These are phyloP conservation scores for Purpureocillium takamizusanense DNA, from an alignment of 2,329 filamentous ascomycete genomes.

Conservation along the genomic window DNA sequence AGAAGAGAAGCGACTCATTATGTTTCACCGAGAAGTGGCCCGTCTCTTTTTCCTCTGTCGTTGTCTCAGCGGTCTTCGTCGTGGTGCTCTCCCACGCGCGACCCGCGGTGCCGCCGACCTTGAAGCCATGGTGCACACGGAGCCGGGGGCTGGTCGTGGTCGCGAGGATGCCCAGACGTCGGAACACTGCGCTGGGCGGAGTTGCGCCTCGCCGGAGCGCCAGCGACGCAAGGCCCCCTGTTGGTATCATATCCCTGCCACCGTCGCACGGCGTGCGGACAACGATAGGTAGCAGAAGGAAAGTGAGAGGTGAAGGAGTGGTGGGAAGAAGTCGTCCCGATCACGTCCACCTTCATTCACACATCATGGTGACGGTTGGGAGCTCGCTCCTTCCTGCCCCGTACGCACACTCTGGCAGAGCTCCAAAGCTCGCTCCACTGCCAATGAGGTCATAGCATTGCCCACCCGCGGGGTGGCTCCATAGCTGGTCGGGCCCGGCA, in stretches of 20 bases:
- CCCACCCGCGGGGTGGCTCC: too few species aligned
- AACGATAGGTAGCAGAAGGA: too few species aligned
- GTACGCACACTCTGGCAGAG: too few species aligned
- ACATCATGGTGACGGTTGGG: too few species aligned
- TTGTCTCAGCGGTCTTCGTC: constrained; percentile 17
- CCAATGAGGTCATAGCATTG: constrained; percentile 11
- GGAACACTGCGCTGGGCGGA: background rate
- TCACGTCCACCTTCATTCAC: too few species aligned
- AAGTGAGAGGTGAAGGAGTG: too few species aligned
- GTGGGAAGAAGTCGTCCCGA: too few species aligned
- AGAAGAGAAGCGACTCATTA: constrained; percentile 79
- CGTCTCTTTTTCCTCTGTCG: constrained; percentile 50
- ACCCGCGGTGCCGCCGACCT: background rate
- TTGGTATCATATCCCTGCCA: constrained; percentile 15
- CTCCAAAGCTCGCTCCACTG: constrained; percentile 3
- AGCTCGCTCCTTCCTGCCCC: too few species aligned
- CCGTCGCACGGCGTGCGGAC: too few species aligned
- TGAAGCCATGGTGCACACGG: background rate
- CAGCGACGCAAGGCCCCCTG: constrained; percentile 14
- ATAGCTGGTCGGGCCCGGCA: too few species aligned
- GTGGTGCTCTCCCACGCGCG: constrained; percentile 5
- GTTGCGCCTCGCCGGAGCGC: constrained; percentile 8
- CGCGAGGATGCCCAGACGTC: constrained; percentile 4
- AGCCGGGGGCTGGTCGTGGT: background rate
- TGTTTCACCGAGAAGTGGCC: constrained; percentile 72